phyloP scores from a whole-genome alignment of 306 rosid genomes.

The Quercus dentata region DNA sequence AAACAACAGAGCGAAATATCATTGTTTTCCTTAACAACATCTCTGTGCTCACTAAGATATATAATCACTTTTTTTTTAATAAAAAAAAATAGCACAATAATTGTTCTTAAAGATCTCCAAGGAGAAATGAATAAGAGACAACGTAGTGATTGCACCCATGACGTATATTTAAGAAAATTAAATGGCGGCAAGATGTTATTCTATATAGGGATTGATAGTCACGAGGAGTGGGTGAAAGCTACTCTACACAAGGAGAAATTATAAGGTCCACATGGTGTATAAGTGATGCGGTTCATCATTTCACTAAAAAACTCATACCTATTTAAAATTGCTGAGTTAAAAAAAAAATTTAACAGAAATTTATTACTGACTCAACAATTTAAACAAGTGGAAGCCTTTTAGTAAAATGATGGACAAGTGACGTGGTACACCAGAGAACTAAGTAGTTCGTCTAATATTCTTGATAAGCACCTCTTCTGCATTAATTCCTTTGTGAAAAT shows the following conservation, averaged over 20 bases:
- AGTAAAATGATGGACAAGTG: no score
- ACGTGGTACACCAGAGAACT: no score
- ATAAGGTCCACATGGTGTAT: no score
- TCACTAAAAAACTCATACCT: fast-evolving
- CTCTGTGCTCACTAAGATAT: neutral
- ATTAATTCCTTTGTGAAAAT: no score
- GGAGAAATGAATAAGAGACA: neutral
- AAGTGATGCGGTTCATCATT: no score
- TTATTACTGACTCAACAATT: no score
- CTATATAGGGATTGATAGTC: neutral
- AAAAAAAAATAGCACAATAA: neutral
- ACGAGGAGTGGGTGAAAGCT: neutral
- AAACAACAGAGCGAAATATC: neutral
- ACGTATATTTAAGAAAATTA: neutral
- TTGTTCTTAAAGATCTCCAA: neutral
- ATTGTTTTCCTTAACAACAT: neutral
- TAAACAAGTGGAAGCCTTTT: no score
- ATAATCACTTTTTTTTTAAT: neutral
- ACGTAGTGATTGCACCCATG: neutral
- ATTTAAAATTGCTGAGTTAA: no score
- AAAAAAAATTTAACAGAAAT: no score
- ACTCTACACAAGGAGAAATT: neutral
- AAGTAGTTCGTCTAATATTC: neutral
- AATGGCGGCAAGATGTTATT: neutral
- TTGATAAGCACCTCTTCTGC: neutral